Percentiles rank a stretch among this genome's conserved stretches.
Evolutionary conservation across 2,329 filamentous ascomycete genomes (phyloP).

Genomic region (Coniochaeta sp.): DNA sequence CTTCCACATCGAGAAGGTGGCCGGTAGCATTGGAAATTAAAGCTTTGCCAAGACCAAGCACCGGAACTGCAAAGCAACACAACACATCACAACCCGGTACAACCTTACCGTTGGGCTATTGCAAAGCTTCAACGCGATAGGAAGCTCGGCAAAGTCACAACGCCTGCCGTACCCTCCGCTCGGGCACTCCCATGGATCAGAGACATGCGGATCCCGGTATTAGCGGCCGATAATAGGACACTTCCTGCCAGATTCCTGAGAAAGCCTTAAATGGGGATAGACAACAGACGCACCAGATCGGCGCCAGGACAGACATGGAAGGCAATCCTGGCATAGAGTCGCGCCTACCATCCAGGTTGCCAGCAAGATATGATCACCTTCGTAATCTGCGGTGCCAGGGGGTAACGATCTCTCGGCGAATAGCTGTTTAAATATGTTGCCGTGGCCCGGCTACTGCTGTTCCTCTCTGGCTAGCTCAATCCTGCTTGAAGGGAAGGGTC

Average conservation of each 20-base stretch:
- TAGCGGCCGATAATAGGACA: background rate
- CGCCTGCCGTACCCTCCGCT: background rate
- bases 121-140: background rate
- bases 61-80: background rate
- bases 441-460: background rate
- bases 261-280: background rate
- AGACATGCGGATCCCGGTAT: background rate
- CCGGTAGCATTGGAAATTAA: slow-evolving; percentile 1
- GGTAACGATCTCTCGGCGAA: background rate
- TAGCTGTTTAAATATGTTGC: background rate
- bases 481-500: background rate
- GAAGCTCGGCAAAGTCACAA: background rate
- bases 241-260: background rate
- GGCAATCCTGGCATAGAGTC: background rate
- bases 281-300: background rate
- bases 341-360: background rate
- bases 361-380: background rate
- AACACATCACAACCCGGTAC: background rate
- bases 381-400: background rate
- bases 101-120: background rate
- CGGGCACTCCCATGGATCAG: background rate
- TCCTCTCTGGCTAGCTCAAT: background rate
- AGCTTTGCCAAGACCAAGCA: background rate
- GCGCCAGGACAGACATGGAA: slow-evolving; percentile 1
- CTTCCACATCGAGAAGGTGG: slow-evolving; percentile 3